These are phyloP conservation scores for Penicillium diatomitis DNA, from an alignment of 495 filamentous ascomycete genomes.

Conservation along the genomic window DNA sequence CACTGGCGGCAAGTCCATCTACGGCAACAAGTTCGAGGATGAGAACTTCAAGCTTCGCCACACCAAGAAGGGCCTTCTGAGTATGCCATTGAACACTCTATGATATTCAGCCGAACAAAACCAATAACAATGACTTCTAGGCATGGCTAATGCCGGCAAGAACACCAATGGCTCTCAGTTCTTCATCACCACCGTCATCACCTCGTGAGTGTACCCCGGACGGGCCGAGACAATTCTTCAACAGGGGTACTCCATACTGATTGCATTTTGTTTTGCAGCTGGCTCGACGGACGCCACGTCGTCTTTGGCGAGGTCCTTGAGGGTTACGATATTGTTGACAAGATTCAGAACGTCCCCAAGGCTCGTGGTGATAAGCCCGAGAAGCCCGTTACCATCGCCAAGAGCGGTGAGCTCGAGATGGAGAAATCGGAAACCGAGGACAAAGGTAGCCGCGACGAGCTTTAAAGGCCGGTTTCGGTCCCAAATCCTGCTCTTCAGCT, in stretches of 20 bases:
- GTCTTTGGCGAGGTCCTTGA: slow-evolving; percentile 89
- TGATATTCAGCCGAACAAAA: slow-evolving; percentile 1
- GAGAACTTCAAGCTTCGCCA: slow-evolving; percentile 99
- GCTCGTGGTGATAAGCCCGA: slow-evolving; percentile 62
- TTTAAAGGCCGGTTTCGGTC: slow-evolving; percentile 48
- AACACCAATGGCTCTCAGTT: slow-evolving; percentile 99
- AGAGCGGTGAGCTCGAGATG: slow-evolving; percentile 86
- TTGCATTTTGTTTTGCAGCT: slow-evolving; percentile 36
- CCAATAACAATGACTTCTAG: slow-evolving; percentile 42
- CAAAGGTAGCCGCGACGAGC: slow-evolving; percentile 98
- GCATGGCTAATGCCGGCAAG: slow-evolving; percentile 96
- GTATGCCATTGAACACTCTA: slow-evolving; percentile 21
- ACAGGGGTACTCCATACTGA: too few species aligned
- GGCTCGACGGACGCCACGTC: slow-evolving; percentile 84
- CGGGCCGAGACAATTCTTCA: too few species aligned
- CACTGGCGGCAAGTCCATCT: slow-evolving; percentile 96
- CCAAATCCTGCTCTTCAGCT: slow-evolving; percentile 17
- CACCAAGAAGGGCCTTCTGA: slow-evolving; percentile 54
- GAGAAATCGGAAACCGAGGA: slow-evolving; percentile 35
- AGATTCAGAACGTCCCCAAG: slow-evolving; percentile 76
- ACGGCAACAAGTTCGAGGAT: slow-evolving; percentile 88
- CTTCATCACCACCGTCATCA: slow-evolving; percentile 86
- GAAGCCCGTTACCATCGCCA: slow-evolving; percentile 73
- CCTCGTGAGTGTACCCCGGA: slow-evolving; percentile 47
- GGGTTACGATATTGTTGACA: slow-evolving; percentile 82